A percentile compares a stretch with the other conserved stretches of the same genome.
These are phyloP conservation scores for Candida dubliniensis DNA, from an alignment of 1,139 yeast genomes.

Conservation along the genomic window DNA sequence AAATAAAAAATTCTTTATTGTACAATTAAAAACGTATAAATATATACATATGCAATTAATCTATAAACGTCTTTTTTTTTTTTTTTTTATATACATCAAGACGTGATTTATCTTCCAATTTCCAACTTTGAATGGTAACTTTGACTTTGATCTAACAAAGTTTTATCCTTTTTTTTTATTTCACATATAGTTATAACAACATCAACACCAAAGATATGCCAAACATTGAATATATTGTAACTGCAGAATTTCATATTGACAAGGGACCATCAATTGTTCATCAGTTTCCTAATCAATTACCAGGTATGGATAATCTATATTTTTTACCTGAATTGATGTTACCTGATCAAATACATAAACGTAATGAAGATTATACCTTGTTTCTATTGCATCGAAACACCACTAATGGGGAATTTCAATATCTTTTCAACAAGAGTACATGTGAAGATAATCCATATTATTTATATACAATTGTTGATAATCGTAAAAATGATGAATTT, in stretches of 20 bases:
- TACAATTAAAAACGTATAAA: no score
- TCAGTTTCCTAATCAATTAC: slow-evolving; percentile 49
- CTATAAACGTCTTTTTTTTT: no score
- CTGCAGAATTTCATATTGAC: slow-evolving; percentile 61
- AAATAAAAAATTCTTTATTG: no score
- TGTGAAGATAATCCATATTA: slow-evolving; percentile 49
- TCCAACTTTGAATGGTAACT: no score
- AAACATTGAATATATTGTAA: slow-evolving; percentile 46
- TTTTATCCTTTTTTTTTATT: background rate
- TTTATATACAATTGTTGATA: slow-evolving; percentile 57
- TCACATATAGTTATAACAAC: background rate
- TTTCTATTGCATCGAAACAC: slow-evolving; percentile 49
- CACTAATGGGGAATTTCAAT: slow-evolving; percentile 43
- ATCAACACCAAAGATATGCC: slow-evolving; percentile 15
- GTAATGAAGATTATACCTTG: slow-evolving; percentile 61
- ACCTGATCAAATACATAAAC: slow-evolving; percentile 61
- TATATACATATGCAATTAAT: no score
- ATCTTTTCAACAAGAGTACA: slow-evolving; percentile 28
- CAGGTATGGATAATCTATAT: slow-evolving; percentile 41
- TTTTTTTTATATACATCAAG: no score
- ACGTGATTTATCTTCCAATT: no score
- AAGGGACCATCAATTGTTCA: slow-evolving; percentile 53
- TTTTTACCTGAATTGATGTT: slow-evolving; percentile 60
- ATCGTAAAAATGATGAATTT: slow-evolving; percentile 44
- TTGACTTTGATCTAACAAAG: no score